A percentile compares a stretch with the other conserved stretches of the same genome.
These are phyloP conservation scores for Nitzschia sp. DNA, from an alignment of 108 stramenopile species.

Conservation along the genomic window DNA sequence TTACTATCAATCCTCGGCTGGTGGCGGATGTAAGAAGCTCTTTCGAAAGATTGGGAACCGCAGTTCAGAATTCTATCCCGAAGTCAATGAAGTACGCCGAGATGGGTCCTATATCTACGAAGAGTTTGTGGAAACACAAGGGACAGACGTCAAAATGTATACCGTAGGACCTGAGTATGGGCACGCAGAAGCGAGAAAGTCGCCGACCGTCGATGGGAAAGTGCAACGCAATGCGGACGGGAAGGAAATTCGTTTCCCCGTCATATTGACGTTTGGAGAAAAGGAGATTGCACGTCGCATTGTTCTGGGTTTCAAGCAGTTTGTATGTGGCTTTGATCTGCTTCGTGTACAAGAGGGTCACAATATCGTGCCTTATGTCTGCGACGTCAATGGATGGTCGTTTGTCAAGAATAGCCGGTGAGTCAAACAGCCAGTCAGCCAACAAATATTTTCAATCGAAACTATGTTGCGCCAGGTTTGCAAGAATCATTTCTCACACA, in stretches of 20 bases:
- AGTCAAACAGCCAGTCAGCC: too few species aligned
- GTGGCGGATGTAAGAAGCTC: constrained; percentile 96
- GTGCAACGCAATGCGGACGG: constrained; percentile 95
- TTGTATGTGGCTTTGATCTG: constrained; percentile 98
- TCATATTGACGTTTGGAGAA: constrained; percentile 93
- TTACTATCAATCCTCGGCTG: constrained; percentile 95
- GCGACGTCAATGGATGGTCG: constrained; percentile 99
- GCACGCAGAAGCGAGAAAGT: constrained; percentile 98
- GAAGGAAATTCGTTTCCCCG: constrained; percentile 96
- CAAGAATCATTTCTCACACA: not conserved
- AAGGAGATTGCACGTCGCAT: constrained; percentile 93
- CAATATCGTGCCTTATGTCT: constrained; percentile 88
- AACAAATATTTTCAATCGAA: too few species aligned
- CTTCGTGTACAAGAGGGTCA: constrained; percentile 83
- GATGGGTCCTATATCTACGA: constrained; percentile 97
- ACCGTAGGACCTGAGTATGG: constrained; percentile 98
- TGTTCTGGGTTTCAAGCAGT: constrained; percentile 91
- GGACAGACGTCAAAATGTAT: constrained; percentile 99
- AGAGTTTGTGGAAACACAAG: constrained; percentile 95
- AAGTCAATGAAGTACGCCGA: constrained; percentile 90
- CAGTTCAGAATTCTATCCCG: constrained; percentile 90
- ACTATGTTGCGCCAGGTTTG: too few species aligned
- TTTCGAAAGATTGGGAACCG: constrained; percentile 95
- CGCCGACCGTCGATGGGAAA: constrained; percentile 96
- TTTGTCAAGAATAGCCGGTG: constrained; percentile 94